These are phyloP conservation scores for Umbilicus rupestris DNA, from an alignment of 164 flowering plant species.

Conservation along the genomic window DNA sequence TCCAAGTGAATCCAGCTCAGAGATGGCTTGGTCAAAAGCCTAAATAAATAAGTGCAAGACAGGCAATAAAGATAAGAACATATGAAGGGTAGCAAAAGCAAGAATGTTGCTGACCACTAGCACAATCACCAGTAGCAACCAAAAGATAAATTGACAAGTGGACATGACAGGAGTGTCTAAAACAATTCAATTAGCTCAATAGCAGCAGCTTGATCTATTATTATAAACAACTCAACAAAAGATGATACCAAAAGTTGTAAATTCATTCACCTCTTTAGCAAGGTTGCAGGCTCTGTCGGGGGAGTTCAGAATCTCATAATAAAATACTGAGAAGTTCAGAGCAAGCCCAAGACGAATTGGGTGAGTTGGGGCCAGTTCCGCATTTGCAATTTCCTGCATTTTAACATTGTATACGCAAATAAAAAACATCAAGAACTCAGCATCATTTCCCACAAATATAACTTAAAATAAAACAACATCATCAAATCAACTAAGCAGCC, in stretches of 20 bases:
- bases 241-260: too few relatives aligned
- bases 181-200: not conserved
- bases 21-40: conserved; percentile 5
- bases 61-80: not conserved
- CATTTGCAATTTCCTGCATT: not conserved
- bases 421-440: not conserved
- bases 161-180: not conserved
- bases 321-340: conserved; percentile 3
- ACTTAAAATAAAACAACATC: not conserved
- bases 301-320: conserved; percentile 3
- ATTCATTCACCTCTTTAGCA: conserved; percentile 1
- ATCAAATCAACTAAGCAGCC: not conserved
- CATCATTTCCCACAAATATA: not conserved
- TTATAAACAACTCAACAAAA: not conserved
- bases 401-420: not conserved
- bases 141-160: not conserved
- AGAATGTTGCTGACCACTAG: not conserved
- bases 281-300: conserved; percentile 5
- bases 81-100: not conserved
- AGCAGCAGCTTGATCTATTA: not conserved
- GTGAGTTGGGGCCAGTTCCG: not conserved
- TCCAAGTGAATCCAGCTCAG: conserved; percentile 3
- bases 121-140: not conserved
- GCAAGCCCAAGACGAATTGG: not conserved
- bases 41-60: not conserved